These are phyloP conservation scores for Dactylonectria estremocensis DNA, from an alignment of 2,329 filamentous ascomycete genomes.

Conservation along the genomic window DNA sequence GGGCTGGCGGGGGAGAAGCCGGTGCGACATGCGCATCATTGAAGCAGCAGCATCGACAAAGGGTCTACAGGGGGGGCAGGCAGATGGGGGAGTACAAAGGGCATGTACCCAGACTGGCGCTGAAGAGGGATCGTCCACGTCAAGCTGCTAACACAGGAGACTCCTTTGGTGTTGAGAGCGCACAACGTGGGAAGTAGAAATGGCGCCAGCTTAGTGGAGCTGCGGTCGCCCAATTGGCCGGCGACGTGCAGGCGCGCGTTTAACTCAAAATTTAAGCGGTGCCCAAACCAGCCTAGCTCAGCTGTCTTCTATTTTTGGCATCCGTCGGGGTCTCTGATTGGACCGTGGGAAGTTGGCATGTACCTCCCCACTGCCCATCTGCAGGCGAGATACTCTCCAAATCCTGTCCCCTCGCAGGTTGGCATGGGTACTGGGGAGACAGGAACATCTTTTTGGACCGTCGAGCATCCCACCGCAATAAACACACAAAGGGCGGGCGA, in stretches of 20 bases:
- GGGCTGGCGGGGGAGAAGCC: background rate
- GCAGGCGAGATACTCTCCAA: conserved; percentile 33
- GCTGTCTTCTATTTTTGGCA: conserved; percentile 49
- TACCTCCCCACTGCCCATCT: conserved; percentile 25
- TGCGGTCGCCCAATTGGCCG: conserved; percentile 37
- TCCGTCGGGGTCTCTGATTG: conserved; percentile 28
- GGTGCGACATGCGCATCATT: conserved; percentile 42
- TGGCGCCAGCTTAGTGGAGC: conserved; percentile 33
- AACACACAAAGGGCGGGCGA: conserved; percentile 12
- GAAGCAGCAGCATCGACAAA: conserved; percentile 8
- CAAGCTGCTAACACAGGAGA: background rate
- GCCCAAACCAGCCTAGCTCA: conserved; percentile 33
- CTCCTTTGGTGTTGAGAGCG: conserved; percentile 40
- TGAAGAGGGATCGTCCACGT: conserved; percentile 9
- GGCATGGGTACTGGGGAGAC: background rate
- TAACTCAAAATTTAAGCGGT: conserved; percentile 43
- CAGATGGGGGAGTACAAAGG: background rate
- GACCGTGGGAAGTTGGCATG: conserved; percentile 4
- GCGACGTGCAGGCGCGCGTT: conserved; percentile 45
- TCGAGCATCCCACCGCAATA: background rate
- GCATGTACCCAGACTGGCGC: conserved; percentile 4
- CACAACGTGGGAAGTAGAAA: conserved; percentile 4
- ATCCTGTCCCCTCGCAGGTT: background rate
- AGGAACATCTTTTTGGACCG: background rate
- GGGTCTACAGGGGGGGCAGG: background rate